These are phyloP conservation scores for Ophiorrhiza pumila DNA, from an alignment of 257 asterid genomes.

Conservation along the genomic window DNA sequence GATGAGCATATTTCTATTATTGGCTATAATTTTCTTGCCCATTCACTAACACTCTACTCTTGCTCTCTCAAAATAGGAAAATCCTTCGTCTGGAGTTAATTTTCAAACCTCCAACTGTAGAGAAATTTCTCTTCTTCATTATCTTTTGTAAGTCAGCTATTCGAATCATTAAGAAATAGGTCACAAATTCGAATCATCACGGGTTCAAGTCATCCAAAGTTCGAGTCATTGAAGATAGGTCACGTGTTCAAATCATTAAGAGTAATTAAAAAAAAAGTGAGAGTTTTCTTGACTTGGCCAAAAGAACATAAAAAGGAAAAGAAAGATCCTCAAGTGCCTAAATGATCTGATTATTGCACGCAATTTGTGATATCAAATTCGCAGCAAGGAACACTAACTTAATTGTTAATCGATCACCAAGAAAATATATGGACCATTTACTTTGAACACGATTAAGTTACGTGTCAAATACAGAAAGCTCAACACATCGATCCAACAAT, in stretches of 20 bases:
- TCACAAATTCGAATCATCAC: no score
- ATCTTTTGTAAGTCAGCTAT: no score
- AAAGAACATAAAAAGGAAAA: background rate
- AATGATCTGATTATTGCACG: background rate
- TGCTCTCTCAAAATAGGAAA: background rate
- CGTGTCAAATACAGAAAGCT: background rate
- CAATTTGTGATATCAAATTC: background rate
- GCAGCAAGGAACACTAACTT: background rate
- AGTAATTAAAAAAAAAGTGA: background rate
- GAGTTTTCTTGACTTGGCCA: background rate
- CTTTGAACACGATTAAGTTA: background rate
- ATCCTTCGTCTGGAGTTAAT: background rate
- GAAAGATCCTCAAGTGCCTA: no score
- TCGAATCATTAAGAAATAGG: no score
- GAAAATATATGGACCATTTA: background rate
- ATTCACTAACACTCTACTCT: constrained; percentile 8
- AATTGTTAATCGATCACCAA: background rate
- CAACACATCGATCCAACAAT: background rate
- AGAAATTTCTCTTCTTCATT: no score
- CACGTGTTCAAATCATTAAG: no score
- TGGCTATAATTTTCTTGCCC: constrained; percentile 26
- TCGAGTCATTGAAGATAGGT: no score
- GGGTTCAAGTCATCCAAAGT: no score
- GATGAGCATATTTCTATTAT: constrained; percentile 23
- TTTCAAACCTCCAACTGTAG: background rate